Conservation (phyloP, 139 green algal species). For the Asterochloris erici region DNA sequence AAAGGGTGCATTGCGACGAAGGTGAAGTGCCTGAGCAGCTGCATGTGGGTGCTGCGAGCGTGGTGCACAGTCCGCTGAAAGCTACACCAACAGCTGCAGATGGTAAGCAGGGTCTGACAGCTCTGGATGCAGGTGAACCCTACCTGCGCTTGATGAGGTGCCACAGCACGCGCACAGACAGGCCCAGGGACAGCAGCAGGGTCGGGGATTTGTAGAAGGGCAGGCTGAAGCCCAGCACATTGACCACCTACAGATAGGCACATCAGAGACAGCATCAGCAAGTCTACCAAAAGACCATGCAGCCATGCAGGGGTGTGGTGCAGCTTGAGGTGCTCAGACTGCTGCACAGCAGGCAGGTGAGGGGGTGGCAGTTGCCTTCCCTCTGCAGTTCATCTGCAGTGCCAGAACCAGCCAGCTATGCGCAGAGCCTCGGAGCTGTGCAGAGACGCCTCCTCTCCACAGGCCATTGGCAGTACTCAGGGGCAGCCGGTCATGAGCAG, state of each 20-base stretch:
- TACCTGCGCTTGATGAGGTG: constrained; percentile 29
- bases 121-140: no score
- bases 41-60: not conserved
- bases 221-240: constrained; percentile 59
- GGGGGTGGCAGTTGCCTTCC: not conserved
- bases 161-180: constrained; percentile 54
- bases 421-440: no score
- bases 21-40: no score
- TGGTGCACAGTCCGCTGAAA: no score
- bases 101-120: not conserved
- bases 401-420: no score
- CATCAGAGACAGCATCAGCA: not conserved
- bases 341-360: not conserved
- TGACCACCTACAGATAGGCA: constrained; percentile 41
- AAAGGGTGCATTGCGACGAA: no score
- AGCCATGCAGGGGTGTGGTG: no score
- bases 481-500: no score
- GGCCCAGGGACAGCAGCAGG: constrained; percentile 71
- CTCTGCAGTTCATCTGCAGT: not conserved
- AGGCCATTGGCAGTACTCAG: no score
- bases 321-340: not conserved
- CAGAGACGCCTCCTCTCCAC: no score
- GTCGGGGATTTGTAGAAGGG: constrained; percentile 74
- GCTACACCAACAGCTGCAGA: no score
- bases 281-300: no score